phyloP scores from a whole-genome alignment of 805 yeast genomes.

The Lipomyces lipofer region DNA sequence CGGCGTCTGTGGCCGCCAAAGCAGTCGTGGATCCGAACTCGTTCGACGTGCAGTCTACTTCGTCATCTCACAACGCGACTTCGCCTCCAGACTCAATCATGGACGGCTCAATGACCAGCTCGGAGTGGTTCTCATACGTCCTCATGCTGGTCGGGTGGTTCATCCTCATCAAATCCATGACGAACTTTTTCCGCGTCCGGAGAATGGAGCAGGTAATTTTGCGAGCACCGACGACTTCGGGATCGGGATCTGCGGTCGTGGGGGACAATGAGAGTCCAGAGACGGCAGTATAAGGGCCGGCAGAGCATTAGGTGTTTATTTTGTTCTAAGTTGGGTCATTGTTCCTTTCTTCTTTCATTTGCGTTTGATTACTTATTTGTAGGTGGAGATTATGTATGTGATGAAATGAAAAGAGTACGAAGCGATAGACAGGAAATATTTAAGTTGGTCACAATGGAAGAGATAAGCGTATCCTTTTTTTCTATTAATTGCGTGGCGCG shows the following conservation, averaged over 20 bases:
- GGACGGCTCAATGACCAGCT: slow-evolving; percentile 13
- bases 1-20: slow-evolving; percentile 34
- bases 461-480: too few species aligned
- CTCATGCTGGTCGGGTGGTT: slow-evolving; percentile 69
- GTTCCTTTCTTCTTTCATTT: too few species aligned
- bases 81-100: slow-evolving; percentile 4
- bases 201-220: slow-evolving; percentile 67
- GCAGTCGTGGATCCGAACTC: slow-evolving; percentile 53
- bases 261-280: background rate
- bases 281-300: slow-evolving; percentile 1
- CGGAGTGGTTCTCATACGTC: slow-evolving; percentile 55
- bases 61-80: slow-evolving; percentile 31
- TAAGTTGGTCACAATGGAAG: too few species aligned
- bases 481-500: too few species aligned
- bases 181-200: slow-evolving; percentile 73
- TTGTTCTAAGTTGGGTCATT: too few species aligned
- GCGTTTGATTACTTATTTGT: too few species aligned
- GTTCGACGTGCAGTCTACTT: slow-evolving; percentile 44
- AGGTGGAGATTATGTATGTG: too few species aligned
- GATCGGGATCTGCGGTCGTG: slow-evolving; percentile 2
- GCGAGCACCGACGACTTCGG: slow-evolving; percentile 14
- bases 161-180: slow-evolving; percentile 63
- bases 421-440: too few species aligned
- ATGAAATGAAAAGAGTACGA: too few species aligned
- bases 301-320: too few species aligned